Evolutionary conservation across 768 basidiomycete species (phyloP), one percentile per base, ranked within the genome.

Genomic region (Rhizopogon roseolus): DNA sequence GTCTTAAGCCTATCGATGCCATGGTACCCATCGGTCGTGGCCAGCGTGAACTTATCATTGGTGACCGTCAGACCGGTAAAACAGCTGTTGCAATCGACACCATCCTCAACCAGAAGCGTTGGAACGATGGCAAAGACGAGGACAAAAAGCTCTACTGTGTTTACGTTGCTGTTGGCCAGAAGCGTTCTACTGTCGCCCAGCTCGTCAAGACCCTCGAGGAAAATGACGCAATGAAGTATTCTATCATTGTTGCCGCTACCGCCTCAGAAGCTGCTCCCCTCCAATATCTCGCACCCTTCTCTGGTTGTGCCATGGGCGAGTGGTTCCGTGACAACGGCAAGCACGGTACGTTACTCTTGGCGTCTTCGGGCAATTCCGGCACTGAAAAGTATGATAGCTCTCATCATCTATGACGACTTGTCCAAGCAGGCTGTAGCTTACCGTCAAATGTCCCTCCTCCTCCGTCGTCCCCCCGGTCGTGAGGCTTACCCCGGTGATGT

Each of bases 301-400:
- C 97, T 62, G 97, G 97, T 60, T 96, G 93, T 76, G 97, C 97
- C 66, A 99, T 99, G 94, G 97, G 97, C 72, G 97, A 99, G 79
- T 99, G 96, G 96, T 99, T 99, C 97, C 91, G 93, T 77, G 97
- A 99, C 78, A 99, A 99, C 73, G 96, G 94, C 79, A 98, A 96
- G 80, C 97, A 99, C 75, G 95, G 89, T 89, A 65, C 52, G 85
- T 44, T n/a, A 13, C 14, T 44, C 45, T 19, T 11, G 11, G 34
- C 49, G 17, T 22, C 6, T 22, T 40, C 50, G 29, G 27, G 44
- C 9, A 10, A 49, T 28, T 5, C 17, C 29, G 50, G 50, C 40
- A 28, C 42, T 51, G 44, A 49, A n/a, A 53, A 17, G 58, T 16
- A 40, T 28, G 3, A 14, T 51, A 90, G 89, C 96, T 60, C 84